Percentiles rank a stretch among this genome's conserved stretches.
Conservation (phyloP, 2,329 filamentous ascomycete genomes). For the Orbilia blumenaviensis region DNA sequence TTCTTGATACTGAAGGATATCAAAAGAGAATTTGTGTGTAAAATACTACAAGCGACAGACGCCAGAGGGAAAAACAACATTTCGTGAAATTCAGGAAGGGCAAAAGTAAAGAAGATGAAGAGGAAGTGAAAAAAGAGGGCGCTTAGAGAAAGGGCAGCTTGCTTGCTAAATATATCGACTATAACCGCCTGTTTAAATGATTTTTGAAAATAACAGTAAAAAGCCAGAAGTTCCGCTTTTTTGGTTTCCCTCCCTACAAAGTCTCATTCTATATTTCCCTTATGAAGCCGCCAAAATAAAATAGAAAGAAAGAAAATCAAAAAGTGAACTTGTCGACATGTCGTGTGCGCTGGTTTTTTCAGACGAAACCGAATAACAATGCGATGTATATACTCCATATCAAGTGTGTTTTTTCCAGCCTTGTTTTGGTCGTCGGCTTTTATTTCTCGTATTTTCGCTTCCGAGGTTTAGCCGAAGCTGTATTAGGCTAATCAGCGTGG, state of each 20-base stretch:
- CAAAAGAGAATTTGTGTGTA: slow-evolving; percentile 5
- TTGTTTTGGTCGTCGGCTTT: not conserved
- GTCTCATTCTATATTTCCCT: slow-evolving; percentile 4
- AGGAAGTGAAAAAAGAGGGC: slow-evolving; percentile 6
- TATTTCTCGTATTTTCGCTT: slow-evolving; percentile 34
- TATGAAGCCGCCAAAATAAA: not conserved
- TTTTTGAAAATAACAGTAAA: slow-evolving; percentile 4
- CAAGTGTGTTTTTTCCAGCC: not conserved
- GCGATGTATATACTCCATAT: slow-evolving; percentile 12
- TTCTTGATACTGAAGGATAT: slow-evolving; percentile 1
- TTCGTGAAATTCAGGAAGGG: not conserved
- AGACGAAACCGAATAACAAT: not conserved
- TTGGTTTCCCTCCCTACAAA: not conserved
- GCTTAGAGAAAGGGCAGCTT: slow-evolving; percentile 24
- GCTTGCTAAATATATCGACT: slow-evolving; percentile 21
- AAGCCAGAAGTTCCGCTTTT: slow-evolving; percentile 14
- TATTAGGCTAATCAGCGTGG: slow-evolving; percentile 40
- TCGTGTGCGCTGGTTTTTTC: not conserved
- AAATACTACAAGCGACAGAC: slow-evolving; percentile 5
- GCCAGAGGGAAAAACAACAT: slow-evolving; percentile 14
- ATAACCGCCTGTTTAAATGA: slow-evolving; percentile 25
- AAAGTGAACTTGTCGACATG: not conserved
- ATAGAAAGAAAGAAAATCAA: too few relatives aligned
- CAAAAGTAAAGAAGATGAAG: not conserved
- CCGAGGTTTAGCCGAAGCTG: slow-evolving; percentile 39